Conservation (phyloP, 129 eudicot genomes). For the Sambucus nigra region DNA sequence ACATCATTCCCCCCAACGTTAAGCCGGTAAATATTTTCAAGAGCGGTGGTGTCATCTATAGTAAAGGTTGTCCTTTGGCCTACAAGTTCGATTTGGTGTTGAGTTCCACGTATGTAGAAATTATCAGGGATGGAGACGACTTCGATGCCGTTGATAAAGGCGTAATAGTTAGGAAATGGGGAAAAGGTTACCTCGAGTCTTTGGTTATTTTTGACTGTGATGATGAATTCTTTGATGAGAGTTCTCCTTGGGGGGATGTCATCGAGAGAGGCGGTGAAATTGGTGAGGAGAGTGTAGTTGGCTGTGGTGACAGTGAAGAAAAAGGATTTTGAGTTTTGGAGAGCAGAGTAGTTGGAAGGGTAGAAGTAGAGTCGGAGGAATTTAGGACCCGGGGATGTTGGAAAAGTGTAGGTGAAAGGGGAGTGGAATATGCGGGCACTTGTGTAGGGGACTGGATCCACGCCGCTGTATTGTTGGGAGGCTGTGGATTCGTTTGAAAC, state of each 20-base stretch:
- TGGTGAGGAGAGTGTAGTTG: slow-evolving; percentile 30
- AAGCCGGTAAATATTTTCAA: slow-evolving; percentile 27
- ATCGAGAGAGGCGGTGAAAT: slow-evolving; percentile 32
- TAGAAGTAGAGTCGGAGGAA: slow-evolving; percentile 60
- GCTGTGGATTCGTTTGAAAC: slow-evolving; percentile 4
- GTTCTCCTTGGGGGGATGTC: background rate
- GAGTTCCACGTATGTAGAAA: slow-evolving; percentile 12
- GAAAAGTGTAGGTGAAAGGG: slow-evolving; percentile 33
- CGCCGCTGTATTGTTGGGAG: background rate
- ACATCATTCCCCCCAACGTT: slow-evolving; percentile 25
- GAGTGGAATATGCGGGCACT: slow-evolving; percentile 31
- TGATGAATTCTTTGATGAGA: slow-evolving; percentile 29
- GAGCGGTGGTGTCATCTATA: slow-evolving; percentile 8
- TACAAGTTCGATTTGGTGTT: background rate
- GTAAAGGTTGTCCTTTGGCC: background rate
- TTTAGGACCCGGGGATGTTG: slow-evolving; percentile 28
- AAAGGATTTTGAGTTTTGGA: background rate
- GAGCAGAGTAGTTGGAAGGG: slow-evolving; percentile 14
- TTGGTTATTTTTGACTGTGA: slow-evolving; percentile 17
- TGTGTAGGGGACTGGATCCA: slow-evolving; percentile 10
- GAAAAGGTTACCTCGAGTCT: slow-evolving; percentile 23
- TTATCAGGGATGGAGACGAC: slow-evolving; percentile 28
- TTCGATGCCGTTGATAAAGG: slow-evolving; percentile 53
- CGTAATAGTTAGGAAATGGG: slow-evolving; percentile 32
- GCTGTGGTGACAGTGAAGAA: slow-evolving; percentile 33